phyloP scores from a whole-genome alignment of 2,329 filamentous ascomycete genomes.

The Cordyceps cicadae region DNA sequence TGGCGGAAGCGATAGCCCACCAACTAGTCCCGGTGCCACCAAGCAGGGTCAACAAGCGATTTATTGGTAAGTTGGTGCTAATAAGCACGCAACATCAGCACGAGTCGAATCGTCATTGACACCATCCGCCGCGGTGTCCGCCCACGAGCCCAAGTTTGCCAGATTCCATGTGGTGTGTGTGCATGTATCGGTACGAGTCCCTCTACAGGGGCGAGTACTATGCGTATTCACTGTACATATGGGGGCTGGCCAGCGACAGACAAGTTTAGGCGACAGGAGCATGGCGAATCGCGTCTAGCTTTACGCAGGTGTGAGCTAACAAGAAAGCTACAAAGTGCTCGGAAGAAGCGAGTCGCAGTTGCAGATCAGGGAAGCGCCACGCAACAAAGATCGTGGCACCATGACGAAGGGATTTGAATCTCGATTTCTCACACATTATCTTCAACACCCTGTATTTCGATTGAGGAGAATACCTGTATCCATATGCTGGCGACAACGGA shows the following conservation, averaged over 20 bases:
- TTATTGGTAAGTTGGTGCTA: not conserved
- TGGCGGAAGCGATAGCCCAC: not conserved
- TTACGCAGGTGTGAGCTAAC: not conserved
- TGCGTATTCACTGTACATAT: not conserved
- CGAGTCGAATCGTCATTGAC: not conserved
- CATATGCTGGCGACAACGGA: not conserved
- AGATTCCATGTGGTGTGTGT: not conserved
- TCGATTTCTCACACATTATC: not conserved
- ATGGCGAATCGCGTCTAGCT: not conserved
- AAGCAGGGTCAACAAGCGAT: not conserved
- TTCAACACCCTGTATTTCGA: not conserved
- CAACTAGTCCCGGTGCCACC: slow-evolving; percentile 1
- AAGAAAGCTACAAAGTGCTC: not conserved
- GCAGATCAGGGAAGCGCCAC: not conserved
- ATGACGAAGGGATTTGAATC: not conserved
- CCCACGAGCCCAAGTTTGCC: not conserved
- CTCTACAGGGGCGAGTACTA: not conserved
- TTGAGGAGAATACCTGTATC: too few species aligned
- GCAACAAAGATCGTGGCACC: not conserved
- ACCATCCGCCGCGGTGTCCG: not conserved
- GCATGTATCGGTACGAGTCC: not conserved
- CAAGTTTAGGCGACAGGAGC: not conserved
- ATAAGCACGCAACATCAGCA: not conserved
- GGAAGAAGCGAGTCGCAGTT: not conserved
- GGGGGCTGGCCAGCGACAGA: not conserved